Percentiles rank a stretch among this genome's conserved stretches.
These are phyloP conservation scores for Amphichorda felina DNA, from an alignment of 2,329 filamentous ascomycete genomes.

Conservation along the genomic window DNA sequence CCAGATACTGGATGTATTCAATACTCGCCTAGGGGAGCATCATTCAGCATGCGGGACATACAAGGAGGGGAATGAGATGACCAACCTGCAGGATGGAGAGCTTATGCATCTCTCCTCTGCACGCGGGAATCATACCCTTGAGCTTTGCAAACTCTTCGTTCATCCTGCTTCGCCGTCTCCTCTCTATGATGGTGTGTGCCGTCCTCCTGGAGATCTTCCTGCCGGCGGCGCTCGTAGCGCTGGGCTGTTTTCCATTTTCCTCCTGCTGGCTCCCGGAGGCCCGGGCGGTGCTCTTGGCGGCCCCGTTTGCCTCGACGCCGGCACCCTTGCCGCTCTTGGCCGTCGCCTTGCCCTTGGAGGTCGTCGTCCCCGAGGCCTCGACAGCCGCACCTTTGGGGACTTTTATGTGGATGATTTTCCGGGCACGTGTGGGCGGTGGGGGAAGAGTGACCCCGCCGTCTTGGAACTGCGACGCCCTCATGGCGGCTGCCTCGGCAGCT, in stretches of 20 bases:
- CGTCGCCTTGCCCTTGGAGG: conserved; percentile 6
- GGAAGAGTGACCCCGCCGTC: conserved; percentile 58
- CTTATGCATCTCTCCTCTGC: conserved; percentile 97
- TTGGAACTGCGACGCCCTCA: no score
- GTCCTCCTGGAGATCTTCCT: conserved; percentile 93
- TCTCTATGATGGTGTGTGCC: conserved; percentile 89
- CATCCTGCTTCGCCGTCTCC: conserved; percentile 88
- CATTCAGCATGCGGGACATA: no score
- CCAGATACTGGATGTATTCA: conserved; percentile 88
- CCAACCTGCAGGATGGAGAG: conserved; percentile 82
- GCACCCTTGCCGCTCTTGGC: neutral
- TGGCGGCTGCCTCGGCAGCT: conserved; percentile 13
- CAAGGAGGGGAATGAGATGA: neutral
- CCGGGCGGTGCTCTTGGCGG: conserved; percentile 7
- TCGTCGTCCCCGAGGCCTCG: neutral
- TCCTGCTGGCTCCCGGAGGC: conserved; percentile 7
- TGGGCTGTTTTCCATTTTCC: conserved; percentile 66
- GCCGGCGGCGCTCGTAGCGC: conserved; percentile 70
- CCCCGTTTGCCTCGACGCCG: conserved; percentile 7
- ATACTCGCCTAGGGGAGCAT: conserved; percentile 62
- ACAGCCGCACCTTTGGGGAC: conserved; percentile 31
- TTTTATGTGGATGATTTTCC: conserved; percentile 99
- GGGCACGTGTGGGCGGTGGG: conserved; percentile 79
- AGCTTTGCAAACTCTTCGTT: conserved; percentile 93
- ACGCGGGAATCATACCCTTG: conserved; percentile 93